phyloP scores from a whole-genome alignment of 306 rosid genomes.

The Quercus rubra region DNA sequence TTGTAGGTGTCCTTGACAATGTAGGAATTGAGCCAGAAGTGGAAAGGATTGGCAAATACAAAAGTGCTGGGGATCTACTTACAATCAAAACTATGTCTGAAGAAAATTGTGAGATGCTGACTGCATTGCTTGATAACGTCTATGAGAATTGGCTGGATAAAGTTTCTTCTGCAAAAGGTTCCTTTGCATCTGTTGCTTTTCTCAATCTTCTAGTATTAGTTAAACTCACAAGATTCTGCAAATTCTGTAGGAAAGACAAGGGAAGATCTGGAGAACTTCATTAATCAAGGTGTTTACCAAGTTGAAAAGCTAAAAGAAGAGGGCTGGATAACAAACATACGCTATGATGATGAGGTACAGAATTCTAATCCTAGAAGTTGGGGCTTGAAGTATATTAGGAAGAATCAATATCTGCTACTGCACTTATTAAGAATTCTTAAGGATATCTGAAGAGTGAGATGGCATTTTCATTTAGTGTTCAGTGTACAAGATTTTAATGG shows the following conservation, averaged over 20 bases:
- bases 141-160: constrained; percentile 79
- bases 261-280: constrained; percentile 69
- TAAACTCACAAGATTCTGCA: constrained; percentile 20
- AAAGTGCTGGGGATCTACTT: constrained; percentile 91
- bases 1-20: constrained; percentile 79
- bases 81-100: constrained; percentile 65
- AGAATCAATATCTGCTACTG: constrained; percentile 1
- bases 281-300: constrained; percentile 78
- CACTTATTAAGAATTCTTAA: background rate
- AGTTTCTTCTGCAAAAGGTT: constrained; percentile 78
- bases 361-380: constrained; percentile 9
- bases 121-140: constrained; percentile 78
- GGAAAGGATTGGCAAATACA: constrained; percentile 85
- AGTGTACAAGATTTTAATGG: constrained; percentile 8
- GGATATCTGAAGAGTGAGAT: constrained; percentile 3
- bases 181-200: constrained; percentile 31
- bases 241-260: constrained; percentile 59
- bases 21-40: constrained; percentile 87
- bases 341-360: constrained; percentile 87
- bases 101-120: constrained; percentile 83
- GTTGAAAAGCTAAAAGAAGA: constrained; percentile 81
- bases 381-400: constrained; percentile 4
- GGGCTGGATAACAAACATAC: constrained; percentile 75
- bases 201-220: constrained; percentile 15
- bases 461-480: constrained; percentile 1